phyloP scores from a whole-genome alignment of 331 rosid species.

The Cydonia oblonga region DNA sequence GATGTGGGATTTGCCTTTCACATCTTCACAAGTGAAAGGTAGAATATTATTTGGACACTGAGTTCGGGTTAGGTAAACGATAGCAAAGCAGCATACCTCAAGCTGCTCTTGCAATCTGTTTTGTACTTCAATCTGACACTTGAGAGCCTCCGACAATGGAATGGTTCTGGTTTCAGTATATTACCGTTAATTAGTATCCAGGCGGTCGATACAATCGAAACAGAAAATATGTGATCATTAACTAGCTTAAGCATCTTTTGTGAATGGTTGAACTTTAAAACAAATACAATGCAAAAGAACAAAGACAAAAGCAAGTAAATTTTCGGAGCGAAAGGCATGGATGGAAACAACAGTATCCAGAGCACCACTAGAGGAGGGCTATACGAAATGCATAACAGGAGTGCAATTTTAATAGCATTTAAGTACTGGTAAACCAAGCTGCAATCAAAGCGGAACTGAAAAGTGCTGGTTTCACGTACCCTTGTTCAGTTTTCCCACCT shows the following conservation, averaged over 20 bases:
- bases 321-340: background rate
- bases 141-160: slow-evolving; percentile 58
- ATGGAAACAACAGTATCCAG: background rate
- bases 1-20: background rate
- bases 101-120: slow-evolving; percentile 59
- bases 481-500: slow-evolving; percentile 35
- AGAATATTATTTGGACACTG: background rate
- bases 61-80: background rate
- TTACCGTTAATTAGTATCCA: slow-evolving; percentile 13
- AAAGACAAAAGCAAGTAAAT: background rate
- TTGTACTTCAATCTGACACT: slow-evolving; percentile 63
- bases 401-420: background rate
- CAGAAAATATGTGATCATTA: background rate
- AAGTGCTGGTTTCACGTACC: slow-evolving; percentile 33
- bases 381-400: background rate
- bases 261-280: background rate
- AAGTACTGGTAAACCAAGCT: background rate
- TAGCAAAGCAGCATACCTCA: slow-evolving; percentile 31
- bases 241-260: background rate
- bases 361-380: background rate
- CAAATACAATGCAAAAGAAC: background rate
- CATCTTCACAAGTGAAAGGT: background rate
- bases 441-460: background rate
- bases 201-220: background rate
- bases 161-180: slow-evolving; percentile 39